Evolutionary conservation across 371 early-diverging fungal species (phyloP).

Genomic region (Funneliformis caledonium): DNA sequence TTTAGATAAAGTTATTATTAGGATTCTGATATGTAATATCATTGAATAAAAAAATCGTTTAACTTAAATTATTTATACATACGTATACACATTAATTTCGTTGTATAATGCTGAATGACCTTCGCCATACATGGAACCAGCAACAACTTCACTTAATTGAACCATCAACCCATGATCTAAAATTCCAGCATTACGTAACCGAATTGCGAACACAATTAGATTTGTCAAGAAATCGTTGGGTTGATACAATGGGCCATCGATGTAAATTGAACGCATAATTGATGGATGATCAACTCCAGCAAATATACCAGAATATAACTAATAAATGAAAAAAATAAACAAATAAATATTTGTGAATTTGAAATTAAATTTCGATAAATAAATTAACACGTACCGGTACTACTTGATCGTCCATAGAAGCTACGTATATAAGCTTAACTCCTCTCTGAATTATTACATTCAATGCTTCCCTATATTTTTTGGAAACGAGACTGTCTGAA

Average conservation of each 20-base stretch:
- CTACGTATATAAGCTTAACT: slow-evolving; percentile 69
- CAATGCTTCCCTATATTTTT: slow-evolving; percentile 70
- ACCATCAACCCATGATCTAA: slow-evolving; percentile 84
- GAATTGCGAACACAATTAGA: slow-evolving; percentile 80
- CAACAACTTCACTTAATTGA: slow-evolving; percentile 82
- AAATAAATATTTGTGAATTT: neutral
- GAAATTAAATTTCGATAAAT: neutral
- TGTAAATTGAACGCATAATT: slow-evolving; percentile 85
- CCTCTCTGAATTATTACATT: slow-evolving; percentile 67
- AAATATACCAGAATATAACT: slow-evolving; percentile 86
- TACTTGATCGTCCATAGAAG: slow-evolving; percentile 91
- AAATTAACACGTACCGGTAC: slow-evolving; percentile 65
- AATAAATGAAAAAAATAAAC: slow-evolving; percentile 9
- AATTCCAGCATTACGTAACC: slow-evolving; percentile 83
- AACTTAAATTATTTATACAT: slow-evolving; percentile 25
- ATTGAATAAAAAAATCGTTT: neutral
- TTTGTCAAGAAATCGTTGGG: slow-evolving; percentile 83
- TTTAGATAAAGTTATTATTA: neutral
- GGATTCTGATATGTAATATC: too few species aligned
- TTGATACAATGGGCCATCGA: slow-evolving; percentile 75
- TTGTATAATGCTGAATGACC: slow-evolving; percentile 94
- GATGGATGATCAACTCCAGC: slow-evolving; percentile 85
- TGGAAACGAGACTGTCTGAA: slow-evolving; percentile 65
- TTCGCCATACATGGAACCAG: slow-evolving; percentile 81
- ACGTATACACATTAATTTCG: slow-evolving; percentile 82